Conservation (phyloP, 208 protist genomes). For the Crithidia thermophila region DNA sequence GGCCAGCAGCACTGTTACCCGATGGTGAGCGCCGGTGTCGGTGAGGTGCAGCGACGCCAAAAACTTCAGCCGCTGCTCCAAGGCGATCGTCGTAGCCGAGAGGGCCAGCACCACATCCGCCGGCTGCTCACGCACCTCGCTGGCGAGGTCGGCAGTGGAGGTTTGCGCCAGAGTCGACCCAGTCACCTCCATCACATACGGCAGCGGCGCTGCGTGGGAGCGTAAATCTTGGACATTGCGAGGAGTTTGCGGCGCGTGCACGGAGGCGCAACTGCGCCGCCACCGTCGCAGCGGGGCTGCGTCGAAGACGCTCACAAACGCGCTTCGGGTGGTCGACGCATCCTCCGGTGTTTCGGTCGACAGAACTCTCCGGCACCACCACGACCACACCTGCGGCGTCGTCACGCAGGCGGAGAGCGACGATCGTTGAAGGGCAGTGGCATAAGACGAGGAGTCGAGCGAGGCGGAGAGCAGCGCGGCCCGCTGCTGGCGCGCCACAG, state of each 20-base stretch:
- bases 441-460: background rate
- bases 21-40: slow-evolving; percentile 21
- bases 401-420: slow-evolving; percentile 18
- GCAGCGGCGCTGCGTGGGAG: background rate
- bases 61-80: slow-evolving; percentile 26
- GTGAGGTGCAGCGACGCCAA: slow-evolving; percentile 32
- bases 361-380: slow-evolving; percentile 16
- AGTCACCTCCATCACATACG: slow-evolving; percentile 21
- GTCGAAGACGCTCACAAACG: background rate
- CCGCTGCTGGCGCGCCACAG: too few species aligned
- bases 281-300: slow-evolving; percentile 18
- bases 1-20: slow-evolving; percentile 28
- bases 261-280: slow-evolving; percentile 7
- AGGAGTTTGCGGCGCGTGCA: background rate
- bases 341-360: background rate
- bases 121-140: slow-evolving; percentile 30
- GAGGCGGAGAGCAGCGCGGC: too few species aligned
- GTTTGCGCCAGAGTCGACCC: slow-evolving; percentile 12
- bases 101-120: slow-evolving; percentile 29
- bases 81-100: background rate
- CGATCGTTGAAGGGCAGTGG: background rate
- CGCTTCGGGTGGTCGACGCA: background rate
- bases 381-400: slow-evolving; percentile 20
- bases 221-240: background rate
- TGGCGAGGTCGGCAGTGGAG: slow-evolving; percentile 25